These are phyloP conservation scores for Phytophthora parvispora DNA, from an alignment of 352 stramenopile species.

Conservation along the genomic window DNA sequence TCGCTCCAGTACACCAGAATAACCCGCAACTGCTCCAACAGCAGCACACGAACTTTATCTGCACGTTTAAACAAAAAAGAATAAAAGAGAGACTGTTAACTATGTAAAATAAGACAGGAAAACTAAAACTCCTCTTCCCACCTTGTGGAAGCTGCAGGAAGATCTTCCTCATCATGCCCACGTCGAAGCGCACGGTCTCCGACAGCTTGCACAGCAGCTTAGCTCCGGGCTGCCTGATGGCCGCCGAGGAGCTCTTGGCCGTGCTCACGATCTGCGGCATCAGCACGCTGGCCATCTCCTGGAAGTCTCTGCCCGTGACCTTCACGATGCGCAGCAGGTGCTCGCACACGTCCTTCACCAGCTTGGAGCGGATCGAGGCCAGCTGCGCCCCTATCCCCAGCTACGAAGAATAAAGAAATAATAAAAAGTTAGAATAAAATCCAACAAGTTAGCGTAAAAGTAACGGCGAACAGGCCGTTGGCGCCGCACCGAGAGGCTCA, in stretches of 20 bases:
- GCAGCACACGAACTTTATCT: conserved; percentile 64
- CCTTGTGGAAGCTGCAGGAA: conserved; percentile 55
- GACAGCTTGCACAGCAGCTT: conserved; percentile 65
- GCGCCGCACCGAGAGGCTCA: conserved; percentile 53
- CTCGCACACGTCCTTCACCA: conserved; percentile 62
- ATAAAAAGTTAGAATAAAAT: conserved; percentile 8
- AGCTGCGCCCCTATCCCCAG: conserved; percentile 53
- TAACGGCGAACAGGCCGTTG: conserved; percentile 12
- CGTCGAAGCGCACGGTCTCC: conserved; percentile 69
- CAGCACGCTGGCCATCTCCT: conserved; percentile 67
- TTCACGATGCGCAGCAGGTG: conserved; percentile 59
- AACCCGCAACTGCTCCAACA: conserved; percentile 70
- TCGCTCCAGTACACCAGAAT: conserved; percentile 67
- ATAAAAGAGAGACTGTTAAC: no score
- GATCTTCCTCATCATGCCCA: conserved; percentile 56
- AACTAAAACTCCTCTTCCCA: conserved; percentile 12
- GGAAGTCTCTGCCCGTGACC: conserved; percentile 53
- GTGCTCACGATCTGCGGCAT: conserved; percentile 57
- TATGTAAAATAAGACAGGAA: neutral
- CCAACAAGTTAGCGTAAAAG: neutral
- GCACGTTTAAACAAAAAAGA: conserved; percentile 2
- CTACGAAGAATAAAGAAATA: conserved; percentile 27
- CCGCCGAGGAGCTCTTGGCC: conserved; percentile 61
- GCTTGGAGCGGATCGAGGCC: conserved; percentile 53
- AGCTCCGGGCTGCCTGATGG: conserved; percentile 60